Base-by-base conservation (phyloP, 2,329 filamentous ascomycete genomes). In the Lomentospora prolificans region DNA sequence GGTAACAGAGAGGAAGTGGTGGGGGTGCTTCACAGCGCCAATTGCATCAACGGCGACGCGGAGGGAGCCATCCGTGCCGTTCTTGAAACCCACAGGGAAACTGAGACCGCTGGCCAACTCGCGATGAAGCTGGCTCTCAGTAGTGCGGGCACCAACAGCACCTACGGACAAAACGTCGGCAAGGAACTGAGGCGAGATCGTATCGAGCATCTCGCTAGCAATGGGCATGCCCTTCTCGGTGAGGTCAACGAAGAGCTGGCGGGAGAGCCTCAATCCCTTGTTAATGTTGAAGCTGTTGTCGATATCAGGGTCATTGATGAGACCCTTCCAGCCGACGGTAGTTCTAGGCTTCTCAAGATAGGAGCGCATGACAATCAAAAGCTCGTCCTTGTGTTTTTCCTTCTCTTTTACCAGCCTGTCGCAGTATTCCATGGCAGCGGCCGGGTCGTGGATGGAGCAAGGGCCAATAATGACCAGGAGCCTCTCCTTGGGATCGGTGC, bases 21-120 rank as follows among this genome's bases (percentile, higher is more conserved):
- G 94, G 71, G 81, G 85, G n/a, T 87, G 79, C 57, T 86, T 84
- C 1, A 87, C 88, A 28, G 89, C 85, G 58, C 92, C 94, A 68
- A 97, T 96, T 31, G 94, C 94, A 69, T 99, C 94, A 64, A 97
- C 95, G 19, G 92, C 91, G 19, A 97, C 91, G 27, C 83, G 84
- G 57, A 99, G 76, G 64, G 87, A 90, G 44, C 94, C 94, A 66
- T 99, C 94, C 24, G 94, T 99, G 59, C 94, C 94, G 73, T 99
- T 99, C 84, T 99, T 99, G 86, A 96, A 99, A 58, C 94, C 94
- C 62, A 99, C 91, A 22, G 94, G 94, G 86, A 96, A 97, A 57
- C 89, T 95, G 55, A 97, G 80, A 64, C 94, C 94, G 27, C 89
- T 95, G 4, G 94, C 94, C 60, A 99, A 82, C 76, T 99, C 94